Evolutionary conservation across 2,329 filamentous ascomycete species (phyloP).

Genomic region (Xylariomycetidae sp.): DNA sequence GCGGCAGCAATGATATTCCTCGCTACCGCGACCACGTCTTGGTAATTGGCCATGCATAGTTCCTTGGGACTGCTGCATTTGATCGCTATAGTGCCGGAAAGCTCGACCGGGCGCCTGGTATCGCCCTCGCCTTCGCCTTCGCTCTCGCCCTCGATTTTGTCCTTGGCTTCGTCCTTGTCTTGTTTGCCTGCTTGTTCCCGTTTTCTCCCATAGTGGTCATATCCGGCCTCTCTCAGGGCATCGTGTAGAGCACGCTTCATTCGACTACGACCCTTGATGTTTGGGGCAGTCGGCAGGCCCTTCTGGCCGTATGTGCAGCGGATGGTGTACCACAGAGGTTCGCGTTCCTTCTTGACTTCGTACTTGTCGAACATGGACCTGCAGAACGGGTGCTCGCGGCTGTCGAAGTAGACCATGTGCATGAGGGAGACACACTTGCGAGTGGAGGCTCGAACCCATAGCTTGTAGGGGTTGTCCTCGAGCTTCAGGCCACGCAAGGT

Average conservation of each 20-base stretch:
- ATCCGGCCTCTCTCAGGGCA: conserved; percentile 21
- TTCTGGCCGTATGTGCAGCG: conserved; percentile 1
- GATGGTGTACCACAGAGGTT: conserved; percentile 24
- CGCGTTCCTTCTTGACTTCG: conserved; percentile 18
- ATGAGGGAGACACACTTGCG: conserved; percentile 21
- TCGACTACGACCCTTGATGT: conserved; percentile 11
- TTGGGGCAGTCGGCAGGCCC: conserved; percentile 6
- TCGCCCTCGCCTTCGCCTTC: too few relatives aligned
- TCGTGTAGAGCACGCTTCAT: conserved; percentile 20
- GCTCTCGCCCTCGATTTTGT: too few relatives aligned
- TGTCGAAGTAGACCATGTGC: conserved; percentile 24
- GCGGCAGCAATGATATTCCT: conserved; percentile 11
- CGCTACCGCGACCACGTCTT: conserved; percentile 13
- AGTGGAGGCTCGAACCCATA: conserved; percentile 7
- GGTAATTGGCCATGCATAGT: conserved; percentile 18
- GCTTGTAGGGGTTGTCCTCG: conserved; percentile 8
- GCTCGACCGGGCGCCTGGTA: conserved; percentile 7
- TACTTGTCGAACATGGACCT: conserved; percentile 24
- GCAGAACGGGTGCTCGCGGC: conserved; percentile 18
- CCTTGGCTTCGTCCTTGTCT: too few relatives aligned
- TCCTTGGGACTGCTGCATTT: conserved; percentile 7
- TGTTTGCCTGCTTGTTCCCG: too few relatives aligned
- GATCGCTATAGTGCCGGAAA: conserved; percentile 20
- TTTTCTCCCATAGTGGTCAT: conserved; percentile 20
- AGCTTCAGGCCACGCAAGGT: conserved; percentile 6